Evolutionary conservation across 805 yeast genomes (phyloP).

Genomic region (Kodamaea jinghongensis): DNA sequence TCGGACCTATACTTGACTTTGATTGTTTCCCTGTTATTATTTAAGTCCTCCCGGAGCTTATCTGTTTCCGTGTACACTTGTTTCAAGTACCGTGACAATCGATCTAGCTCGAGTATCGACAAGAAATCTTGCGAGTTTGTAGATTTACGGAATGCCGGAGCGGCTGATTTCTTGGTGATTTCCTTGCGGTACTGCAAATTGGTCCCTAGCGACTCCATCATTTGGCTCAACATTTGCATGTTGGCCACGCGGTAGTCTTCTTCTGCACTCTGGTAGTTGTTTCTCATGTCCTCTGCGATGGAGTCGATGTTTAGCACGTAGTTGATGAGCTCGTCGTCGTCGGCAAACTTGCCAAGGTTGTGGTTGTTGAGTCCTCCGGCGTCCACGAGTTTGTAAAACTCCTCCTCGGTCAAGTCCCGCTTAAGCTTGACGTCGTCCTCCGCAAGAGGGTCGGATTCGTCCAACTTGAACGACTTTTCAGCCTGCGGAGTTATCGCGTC

Average conservation of each 20-base stretch:
- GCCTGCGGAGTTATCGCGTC: constrained; percentile 4
- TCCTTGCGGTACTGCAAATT: constrained; percentile 4
- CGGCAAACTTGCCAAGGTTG: constrained; percentile 10
- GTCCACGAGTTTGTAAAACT: constrained; percentile 15
- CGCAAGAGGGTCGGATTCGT: neutral
- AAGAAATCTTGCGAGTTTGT: constrained; percentile 5
- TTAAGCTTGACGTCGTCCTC: constrained; percentile 5
- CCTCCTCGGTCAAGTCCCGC: constrained; percentile 10
- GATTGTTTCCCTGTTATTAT: constrained; percentile 16
- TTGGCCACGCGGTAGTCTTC: constrained; percentile 1
- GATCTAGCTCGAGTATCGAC: constrained; percentile 12
- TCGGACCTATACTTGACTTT: constrained; percentile 22
- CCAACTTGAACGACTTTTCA: constrained; percentile 7
- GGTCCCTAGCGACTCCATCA: constrained; percentile 5
- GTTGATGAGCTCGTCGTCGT: constrained; percentile 26
- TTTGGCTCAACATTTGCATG: constrained; percentile 3
- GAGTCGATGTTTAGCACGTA: constrained; percentile 30
- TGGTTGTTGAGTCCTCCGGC: constrained; percentile 20
- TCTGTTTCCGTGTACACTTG: constrained; percentile 18
- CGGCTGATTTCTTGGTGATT: neutral
- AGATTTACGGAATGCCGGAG: neutral
- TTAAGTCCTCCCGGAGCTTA: constrained; percentile 19
- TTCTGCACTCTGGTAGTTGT: neutral
- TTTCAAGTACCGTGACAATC: constrained; percentile 18
- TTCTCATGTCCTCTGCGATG: constrained; percentile 15